A percentile compares a stretch with the other conserved stretches of the same genome.
phyloP scores from a whole-genome alignment of 169 alveolate genomes.

The Besnoitia besnoiti region DNA sequence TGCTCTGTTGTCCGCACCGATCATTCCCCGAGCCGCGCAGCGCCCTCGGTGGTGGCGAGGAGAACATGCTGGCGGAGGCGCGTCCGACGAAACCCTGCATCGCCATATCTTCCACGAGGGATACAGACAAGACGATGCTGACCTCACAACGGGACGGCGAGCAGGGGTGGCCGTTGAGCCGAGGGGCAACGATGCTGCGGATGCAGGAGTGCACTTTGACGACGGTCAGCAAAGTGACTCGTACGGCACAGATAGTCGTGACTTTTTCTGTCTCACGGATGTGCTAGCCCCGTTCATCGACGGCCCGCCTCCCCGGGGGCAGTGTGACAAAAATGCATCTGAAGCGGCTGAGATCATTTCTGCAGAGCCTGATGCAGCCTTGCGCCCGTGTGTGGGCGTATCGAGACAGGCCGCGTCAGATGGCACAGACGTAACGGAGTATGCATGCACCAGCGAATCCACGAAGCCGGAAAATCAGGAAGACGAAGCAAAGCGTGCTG shows the following conservation, averaged over 20 bases:
- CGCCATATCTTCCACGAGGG: too few relatives aligned
- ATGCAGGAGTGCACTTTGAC: not conserved
- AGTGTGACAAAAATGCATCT: not conserved
- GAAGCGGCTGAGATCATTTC: not conserved
- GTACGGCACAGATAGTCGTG: not conserved
- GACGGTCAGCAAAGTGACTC: not conserved
- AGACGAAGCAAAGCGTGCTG: not conserved
- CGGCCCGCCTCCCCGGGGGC: not conserved
- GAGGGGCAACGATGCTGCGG: not conserved
- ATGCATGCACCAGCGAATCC: not conserved
- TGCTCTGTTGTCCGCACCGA: not conserved
- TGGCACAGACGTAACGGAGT: not conserved
- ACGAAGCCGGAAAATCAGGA: not conserved
- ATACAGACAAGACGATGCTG: not conserved
- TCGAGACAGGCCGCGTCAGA: not conserved
- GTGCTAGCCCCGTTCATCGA: conserved; percentile 1
- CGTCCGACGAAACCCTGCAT: not conserved
- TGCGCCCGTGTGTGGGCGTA: not conserved
- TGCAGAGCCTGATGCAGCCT: not conserved
- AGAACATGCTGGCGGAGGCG: not conserved
- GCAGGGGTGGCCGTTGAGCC: not conserved
- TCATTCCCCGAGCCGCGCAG: conserved; percentile 15
- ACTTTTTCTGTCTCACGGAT: not conserved
- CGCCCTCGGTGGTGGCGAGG: conserved; percentile 16
- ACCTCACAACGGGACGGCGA: not conserved